phyloP scores from a whole-genome alignment of 495 filamentous ascomycete genomes.

The Neurospora sp. region DNA sequence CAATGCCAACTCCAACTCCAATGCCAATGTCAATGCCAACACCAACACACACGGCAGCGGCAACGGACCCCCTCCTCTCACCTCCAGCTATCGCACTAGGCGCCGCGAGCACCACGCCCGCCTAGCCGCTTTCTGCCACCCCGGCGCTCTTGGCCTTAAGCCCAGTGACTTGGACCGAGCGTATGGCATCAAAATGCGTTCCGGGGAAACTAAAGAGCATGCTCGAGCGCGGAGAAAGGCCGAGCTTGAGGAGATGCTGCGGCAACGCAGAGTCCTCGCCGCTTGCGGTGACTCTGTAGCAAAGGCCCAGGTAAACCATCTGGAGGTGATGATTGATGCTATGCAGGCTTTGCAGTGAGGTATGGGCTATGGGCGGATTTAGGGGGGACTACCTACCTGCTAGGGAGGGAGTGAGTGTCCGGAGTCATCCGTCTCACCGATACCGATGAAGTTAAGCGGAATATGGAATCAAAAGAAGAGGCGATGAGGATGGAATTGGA shows the following conservation, averaged over 20 bases:
- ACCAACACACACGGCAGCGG: too few species aligned
- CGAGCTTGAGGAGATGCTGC: not conserved
- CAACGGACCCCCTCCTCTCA: not conserved
- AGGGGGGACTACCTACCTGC: not conserved
- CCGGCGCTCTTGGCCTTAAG: not conserved
- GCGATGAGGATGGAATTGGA: not conserved
- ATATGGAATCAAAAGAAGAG: not conserved
- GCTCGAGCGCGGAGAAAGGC: not conserved
- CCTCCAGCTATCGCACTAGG: not conserved
- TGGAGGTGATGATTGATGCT: not conserved
- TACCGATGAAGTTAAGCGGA: not conserved
- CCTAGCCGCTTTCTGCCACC: too few species aligned
- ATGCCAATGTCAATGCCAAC: too few species aligned
- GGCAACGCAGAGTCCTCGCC: not conserved
- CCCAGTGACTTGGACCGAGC: not conserved
- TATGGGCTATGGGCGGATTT: not conserved
- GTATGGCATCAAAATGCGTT: not conserved
- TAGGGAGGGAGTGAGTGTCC: not conserved
- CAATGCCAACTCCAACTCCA: too few species aligned
- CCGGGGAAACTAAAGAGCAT: not conserved
- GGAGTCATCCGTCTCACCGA: not conserved
- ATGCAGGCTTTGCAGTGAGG: not conserved
- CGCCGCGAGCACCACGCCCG: not conserved
- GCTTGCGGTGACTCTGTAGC: not conserved
- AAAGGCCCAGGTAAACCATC: not conserved